These are phyloP conservation scores for Diaporthe sp. DNA, from an alignment of 2,329 filamentous ascomycete species.

Conservation along the genomic window DNA sequence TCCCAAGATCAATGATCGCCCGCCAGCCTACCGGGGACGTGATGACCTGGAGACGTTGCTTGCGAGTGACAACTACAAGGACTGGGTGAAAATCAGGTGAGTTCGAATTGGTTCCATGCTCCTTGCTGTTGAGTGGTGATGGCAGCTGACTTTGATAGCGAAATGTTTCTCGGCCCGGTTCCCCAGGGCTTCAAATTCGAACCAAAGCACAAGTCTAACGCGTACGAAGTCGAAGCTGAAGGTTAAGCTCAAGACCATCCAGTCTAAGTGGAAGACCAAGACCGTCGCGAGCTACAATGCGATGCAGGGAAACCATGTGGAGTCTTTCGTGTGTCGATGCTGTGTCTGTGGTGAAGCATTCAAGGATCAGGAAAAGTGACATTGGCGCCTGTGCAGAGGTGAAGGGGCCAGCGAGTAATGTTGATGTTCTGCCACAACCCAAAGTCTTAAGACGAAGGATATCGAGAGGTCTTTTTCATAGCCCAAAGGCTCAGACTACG, in stretches of 20 bases:
- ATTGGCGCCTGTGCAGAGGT: neutral
- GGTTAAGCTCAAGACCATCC: conserved; percentile 59
- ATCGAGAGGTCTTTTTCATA: neutral
- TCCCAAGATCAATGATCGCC: conserved; percentile 88
- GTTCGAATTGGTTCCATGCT: conserved; percentile 50
- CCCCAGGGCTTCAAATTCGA: conserved; percentile 93
- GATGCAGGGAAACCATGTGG: neutral
- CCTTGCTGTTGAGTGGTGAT: conserved; percentile 25
- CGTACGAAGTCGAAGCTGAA: conserved; percentile 86
- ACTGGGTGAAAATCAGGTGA: conserved; percentile 99
- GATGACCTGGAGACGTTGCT: conserved; percentile 96
- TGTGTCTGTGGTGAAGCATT: neutral
- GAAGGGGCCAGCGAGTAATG: neutral
- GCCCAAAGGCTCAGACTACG: neutral
- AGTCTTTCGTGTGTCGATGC: neutral
- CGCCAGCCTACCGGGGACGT: conserved; percentile 85
- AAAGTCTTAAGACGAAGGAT: neutral
- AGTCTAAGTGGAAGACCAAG: neutral
- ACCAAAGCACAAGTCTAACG: conserved; percentile 97
- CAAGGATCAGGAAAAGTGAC: neutral
- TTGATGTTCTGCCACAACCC: neutral
- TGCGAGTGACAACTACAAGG: conserved; percentile 90
- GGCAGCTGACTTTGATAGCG: conserved; percentile 65
- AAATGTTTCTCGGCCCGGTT: conserved; percentile 96
- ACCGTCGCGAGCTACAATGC: neutral